Evolutionary conservation across 495 filamentous ascomycete genomes (phyloP).

Genomic region (Xylaria venustula): DNA sequence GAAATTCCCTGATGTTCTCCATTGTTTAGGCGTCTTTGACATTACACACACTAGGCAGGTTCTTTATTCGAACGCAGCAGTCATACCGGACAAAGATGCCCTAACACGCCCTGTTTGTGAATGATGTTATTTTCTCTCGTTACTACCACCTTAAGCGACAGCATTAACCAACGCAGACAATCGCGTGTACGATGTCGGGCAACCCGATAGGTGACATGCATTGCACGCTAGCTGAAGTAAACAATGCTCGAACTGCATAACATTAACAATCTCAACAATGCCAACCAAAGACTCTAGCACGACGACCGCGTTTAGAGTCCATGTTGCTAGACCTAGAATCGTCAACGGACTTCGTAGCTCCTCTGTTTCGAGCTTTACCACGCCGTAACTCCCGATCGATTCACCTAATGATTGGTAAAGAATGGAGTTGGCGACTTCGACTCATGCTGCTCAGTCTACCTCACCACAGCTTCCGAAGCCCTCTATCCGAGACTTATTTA

Average conservation of each 20-base stretch:
- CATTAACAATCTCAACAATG: not conserved
- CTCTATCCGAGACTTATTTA: slow-evolving; percentile 56
- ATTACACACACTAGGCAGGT: not conserved
- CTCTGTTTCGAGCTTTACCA: too few relatives aligned
- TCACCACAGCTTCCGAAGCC: slow-evolving; percentile 27
- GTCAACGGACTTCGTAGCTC: not conserved
- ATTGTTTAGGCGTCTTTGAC: not conserved
- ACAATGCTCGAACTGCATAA: not conserved
- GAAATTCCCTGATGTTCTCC: not conserved
- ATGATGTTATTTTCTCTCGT: not conserved
- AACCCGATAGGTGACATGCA: not conserved
- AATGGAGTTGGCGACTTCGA: slow-evolving; percentile 3
- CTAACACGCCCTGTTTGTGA: not conserved
- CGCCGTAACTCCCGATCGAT: not conserved
- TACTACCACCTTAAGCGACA: not conserved
- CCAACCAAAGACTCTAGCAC: not conserved
- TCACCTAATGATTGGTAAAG: not conserved
- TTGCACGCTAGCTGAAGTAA: not conserved
- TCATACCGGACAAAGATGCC: not conserved
- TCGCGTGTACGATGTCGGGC: not conserved
- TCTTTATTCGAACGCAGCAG: not conserved
- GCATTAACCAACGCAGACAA: not conserved
- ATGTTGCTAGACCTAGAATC: not conserved
- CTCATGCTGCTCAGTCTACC: slow-evolving; percentile 22
- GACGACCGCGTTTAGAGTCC: not conserved